Evolutionary conservation across 2,329 filamentous ascomycete species (phyloP).

Genomic region (Cladophialophora bantiana): DNA sequence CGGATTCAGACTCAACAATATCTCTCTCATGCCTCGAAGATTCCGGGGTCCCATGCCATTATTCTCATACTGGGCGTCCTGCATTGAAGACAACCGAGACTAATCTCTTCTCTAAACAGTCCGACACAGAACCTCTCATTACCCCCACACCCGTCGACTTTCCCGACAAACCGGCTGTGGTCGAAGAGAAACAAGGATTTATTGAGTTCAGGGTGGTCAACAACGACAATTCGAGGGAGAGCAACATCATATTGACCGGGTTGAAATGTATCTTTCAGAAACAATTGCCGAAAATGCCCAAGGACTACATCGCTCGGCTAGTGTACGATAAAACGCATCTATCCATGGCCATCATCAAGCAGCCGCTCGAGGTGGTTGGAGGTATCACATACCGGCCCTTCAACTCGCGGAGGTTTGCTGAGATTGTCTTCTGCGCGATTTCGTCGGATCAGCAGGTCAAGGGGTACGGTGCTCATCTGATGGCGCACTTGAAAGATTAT

Average conservation of each 20-base stretch:
- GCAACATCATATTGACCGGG: slow-evolving; percentile 91
- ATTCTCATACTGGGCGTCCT: background rate
- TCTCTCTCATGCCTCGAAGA: slow-evolving; percentile 12
- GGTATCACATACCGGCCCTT: slow-evolving; percentile 97
- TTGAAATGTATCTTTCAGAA: slow-evolving; percentile 99
- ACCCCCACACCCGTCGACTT: slow-evolving; percentile 76
- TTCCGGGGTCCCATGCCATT: background rate
- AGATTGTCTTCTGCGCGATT: slow-evolving; percentile 98
- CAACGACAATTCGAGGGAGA: slow-evolving; percentile 88
- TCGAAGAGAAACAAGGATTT: slow-evolving; percentile 91
- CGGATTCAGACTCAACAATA: slow-evolving; percentile 22
- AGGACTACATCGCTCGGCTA: slow-evolving; percentile 96
- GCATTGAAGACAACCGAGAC: slow-evolving; percentile 17
- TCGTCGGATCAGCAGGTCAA: slow-evolving; percentile 98
- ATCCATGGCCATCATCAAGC: slow-evolving; percentile 96
- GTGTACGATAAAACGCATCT: slow-evolving; percentile 97
- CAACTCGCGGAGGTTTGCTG: slow-evolving; percentile 87
- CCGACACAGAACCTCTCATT: slow-evolving; percentile 56
- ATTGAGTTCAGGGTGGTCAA: slow-evolving; percentile 98
- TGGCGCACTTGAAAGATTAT: slow-evolving; percentile 97
- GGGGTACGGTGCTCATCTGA: slow-evolving; percentile 95
- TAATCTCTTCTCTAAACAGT: slow-evolving; percentile 26
- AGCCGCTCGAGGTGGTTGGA: slow-evolving; percentile 88
- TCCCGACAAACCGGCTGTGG: slow-evolving; percentile 90
- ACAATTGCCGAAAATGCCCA: slow-evolving; percentile 98